Conservation (phyloP, 257 asterid species). For the Nicotiana sylvestris region DNA sequence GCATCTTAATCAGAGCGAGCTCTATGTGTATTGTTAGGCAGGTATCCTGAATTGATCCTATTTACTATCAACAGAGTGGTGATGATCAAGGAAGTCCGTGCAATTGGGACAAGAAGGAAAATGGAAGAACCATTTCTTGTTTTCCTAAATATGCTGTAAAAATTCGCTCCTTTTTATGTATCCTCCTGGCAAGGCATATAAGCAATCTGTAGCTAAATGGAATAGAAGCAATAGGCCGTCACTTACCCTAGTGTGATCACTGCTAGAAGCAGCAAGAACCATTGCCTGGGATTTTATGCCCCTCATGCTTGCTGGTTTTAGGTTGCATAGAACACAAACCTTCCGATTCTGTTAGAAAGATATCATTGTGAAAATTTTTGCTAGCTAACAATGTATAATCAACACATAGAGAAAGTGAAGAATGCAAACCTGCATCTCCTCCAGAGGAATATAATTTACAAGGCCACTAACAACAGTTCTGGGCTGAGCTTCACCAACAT, state of each 20-base stretch:
- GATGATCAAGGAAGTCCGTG: background rate
- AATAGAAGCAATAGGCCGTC: background rate
- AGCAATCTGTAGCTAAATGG: background rate
- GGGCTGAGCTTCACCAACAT: constrained; percentile 82
- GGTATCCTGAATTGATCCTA: background rate
- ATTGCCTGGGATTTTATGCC: constrained; percentile 95
- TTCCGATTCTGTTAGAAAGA: constrained; percentile 60
- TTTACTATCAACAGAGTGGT: background rate
- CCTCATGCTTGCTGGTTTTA: constrained; percentile 90
- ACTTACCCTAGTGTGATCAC: constrained; percentile 65
- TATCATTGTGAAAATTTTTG: background rate
- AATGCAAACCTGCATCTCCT: constrained; percentile 75
- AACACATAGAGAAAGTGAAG: constrained; percentile 1
- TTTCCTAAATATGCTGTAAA: background rate
- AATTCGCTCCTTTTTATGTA: background rate
- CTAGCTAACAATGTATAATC: background rate
- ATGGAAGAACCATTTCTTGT: background rate
- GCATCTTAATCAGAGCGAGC: background rate
- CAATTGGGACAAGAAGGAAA: background rate
- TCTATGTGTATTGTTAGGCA: background rate
- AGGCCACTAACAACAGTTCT: constrained; percentile 97
- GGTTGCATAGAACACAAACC: constrained; percentile 97
- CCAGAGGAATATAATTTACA: constrained; percentile 80
- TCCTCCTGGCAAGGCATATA: background rate
- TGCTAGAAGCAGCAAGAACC: constrained; percentile 93